Evolutionary conservation across 345 rosid species (phyloP).

Genomic region (Melaleuca alternifolia): DNA sequence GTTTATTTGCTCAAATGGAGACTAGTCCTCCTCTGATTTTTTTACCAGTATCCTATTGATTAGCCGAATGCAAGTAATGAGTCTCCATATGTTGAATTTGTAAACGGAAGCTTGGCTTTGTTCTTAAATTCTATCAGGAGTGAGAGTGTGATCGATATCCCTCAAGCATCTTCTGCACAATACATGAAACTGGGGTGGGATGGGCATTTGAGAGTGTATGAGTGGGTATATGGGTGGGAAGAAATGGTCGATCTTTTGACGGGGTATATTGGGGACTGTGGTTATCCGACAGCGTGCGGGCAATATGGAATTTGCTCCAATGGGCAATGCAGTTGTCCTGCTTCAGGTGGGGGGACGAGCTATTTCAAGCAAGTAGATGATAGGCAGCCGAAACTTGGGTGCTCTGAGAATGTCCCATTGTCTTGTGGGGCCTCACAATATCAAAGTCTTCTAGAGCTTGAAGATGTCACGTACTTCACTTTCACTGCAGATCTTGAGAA

Average conservation of each 20-base stretch:
- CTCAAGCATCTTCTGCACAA: not conserved
- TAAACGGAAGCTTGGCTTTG: not conserved
- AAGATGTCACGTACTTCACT: not conserved
- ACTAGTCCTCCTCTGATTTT: not conserved
- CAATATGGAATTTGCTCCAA: not conserved
- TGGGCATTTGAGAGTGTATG: constrained; percentile 15
- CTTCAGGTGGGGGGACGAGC: not conserved
- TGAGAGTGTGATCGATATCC: not conserved
- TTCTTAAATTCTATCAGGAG: not conserved
- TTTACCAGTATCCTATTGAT: not conserved
- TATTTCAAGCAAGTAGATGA: not conserved
- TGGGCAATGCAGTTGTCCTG: not conserved
- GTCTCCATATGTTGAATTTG: not conserved
- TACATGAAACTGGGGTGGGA: constrained; percentile 9
- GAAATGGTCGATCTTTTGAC: not conserved
- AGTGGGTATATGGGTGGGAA: not conserved
- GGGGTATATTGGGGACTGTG: not conserved
- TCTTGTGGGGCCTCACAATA: not conserved
- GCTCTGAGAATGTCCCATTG: not conserved
- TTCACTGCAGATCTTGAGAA: not conserved
- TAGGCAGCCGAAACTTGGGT: not conserved
- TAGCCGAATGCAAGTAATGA: not conserved
- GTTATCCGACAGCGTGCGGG: not conserved
- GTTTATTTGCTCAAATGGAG: constrained; percentile 1
- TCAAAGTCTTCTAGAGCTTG: not conserved